A percentile compares a stretch with the other conserved stretches of the same genome.
Evolutionary conservation across 108 stramenopile species (phyloP).

Genomic region (Cyclotella atomus): DNA sequence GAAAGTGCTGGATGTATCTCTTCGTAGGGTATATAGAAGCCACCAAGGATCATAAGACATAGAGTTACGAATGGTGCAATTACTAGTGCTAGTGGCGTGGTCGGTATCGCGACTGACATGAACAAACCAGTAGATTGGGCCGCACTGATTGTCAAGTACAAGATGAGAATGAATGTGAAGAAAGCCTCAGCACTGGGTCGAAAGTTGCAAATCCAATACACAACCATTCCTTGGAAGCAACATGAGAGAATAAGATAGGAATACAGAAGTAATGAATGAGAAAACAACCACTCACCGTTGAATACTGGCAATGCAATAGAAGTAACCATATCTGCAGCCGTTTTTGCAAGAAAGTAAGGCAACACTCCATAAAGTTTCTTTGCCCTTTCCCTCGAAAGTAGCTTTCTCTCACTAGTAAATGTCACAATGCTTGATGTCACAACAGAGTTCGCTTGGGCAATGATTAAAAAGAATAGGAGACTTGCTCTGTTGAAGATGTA

Average conservation of each 20-base stretch:
- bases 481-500: constrained; percentile 72
- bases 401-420: constrained; percentile 67
- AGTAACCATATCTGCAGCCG: constrained; percentile 71
- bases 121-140: constrained; percentile 80
- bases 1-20: constrained; percentile 57
- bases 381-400: constrained; percentile 73
- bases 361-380: constrained; percentile 87
- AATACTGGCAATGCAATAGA: constrained; percentile 62
- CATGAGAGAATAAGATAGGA: no score
- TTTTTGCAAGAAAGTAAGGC: constrained; percentile 80
- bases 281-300: no score
- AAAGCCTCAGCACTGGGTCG: constrained; percentile 51
- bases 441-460: constrained; percentile 52
- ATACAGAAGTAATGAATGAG: no score
- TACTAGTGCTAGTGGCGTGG: constrained; percentile 57
- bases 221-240: no score
- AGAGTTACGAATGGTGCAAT: constrained; percentile 73
- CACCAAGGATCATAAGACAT: constrained; percentile 73
- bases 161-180: constrained; percentile 61
- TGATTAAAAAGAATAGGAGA: constrained; percentile 76
- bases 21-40: constrained; percentile 79
- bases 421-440: constrained; percentile 61
- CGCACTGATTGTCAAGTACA: constrained; percentile 67
- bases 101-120: constrained; percentile 64
- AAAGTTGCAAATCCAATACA: constrained; percentile 70